phyloP scores from a whole-genome alignment of 2,329 filamentous ascomycete species.

The Exophiala sp. region DNA sequence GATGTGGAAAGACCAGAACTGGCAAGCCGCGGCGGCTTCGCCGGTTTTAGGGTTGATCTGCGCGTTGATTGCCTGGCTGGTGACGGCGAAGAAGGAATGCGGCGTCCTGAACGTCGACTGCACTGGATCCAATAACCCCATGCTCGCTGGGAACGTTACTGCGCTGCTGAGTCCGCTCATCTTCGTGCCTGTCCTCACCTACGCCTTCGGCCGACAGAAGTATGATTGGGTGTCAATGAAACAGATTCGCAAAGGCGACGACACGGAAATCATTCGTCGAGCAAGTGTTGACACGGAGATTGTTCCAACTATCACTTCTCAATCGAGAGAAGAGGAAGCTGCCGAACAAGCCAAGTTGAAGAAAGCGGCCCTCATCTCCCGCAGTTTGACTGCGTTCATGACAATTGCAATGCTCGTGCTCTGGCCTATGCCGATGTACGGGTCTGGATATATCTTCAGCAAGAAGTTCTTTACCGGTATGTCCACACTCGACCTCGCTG shows the following conservation, averaged over 20 bases:
- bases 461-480: slow-evolving; percentile 66
- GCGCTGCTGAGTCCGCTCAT: slow-evolving; percentile 71
- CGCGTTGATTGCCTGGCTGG: slow-evolving; percentile 69
- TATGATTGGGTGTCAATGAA: slow-evolving; percentile 87
- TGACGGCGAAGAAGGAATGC: slow-evolving; percentile 64
- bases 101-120: slow-evolving; percentile 64
- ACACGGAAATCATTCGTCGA: slow-evolving; percentile 61
- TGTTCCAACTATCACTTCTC: slow-evolving; percentile 33
- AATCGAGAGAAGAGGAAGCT: slow-evolving; percentile 36
- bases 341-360: slow-evolving; percentile 48
- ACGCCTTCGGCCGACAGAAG: slow-evolving; percentile 62
- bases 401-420: slow-evolving; percentile 69
- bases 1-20: slow-evolving; percentile 74
- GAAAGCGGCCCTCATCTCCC: slow-evolving; percentile 50
- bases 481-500: background rate
- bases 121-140: slow-evolving; percentile 63
- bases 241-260: slow-evolving; percentile 69
- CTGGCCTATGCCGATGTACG: slow-evolving; percentile 92
- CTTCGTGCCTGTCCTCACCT: slow-evolving; percentile 70
- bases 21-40: slow-evolving; percentile 63
- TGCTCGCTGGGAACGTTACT: slow-evolving; percentile 62
- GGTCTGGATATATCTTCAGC: slow-evolving; percentile 70
- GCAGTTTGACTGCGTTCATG: slow-evolving; percentile 55
- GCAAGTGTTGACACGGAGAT: slow-evolving; percentile 62
- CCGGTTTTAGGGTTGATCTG: slow-evolving; percentile 64